Evolutionary conservation across 1,284 basidiomycete genomes (phyloP).

Genomic region (Exsudoporus floridanus): DNA sequence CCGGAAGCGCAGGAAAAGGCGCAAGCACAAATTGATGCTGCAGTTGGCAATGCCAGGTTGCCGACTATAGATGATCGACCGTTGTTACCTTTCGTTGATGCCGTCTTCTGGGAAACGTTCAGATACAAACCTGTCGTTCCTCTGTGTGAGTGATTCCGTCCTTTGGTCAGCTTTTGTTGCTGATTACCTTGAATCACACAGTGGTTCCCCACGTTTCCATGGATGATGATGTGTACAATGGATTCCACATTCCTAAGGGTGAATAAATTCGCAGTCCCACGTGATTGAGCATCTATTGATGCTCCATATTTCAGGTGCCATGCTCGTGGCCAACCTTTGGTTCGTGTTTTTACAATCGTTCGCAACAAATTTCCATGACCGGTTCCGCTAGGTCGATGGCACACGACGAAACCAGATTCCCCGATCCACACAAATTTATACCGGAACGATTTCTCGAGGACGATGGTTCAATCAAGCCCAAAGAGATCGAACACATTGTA

Average conservation of each 20-base stretch:
- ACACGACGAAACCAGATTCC: slow-evolving; percentile 12
- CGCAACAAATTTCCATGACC: neutral
- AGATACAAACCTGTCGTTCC: slow-evolving; percentile 2
- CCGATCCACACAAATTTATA: slow-evolving; percentile 11
- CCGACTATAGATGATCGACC: slow-evolving; percentile 14
- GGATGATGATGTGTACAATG: slow-evolving; percentile 6
- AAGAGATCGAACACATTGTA: neutral
- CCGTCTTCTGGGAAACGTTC: slow-evolving; percentile 13
- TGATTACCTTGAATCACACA: neutral
- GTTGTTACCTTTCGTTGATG: slow-evolving; percentile 19
- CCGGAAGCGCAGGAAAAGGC: slow-evolving; percentile 12
- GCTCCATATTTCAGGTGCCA: neutral
- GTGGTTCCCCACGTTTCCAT: slow-evolving; percentile 4
- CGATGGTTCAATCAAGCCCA: slow-evolving; percentile 10
- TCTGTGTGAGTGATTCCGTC: slow-evolving; percentile 1
- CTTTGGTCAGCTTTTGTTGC: neutral
- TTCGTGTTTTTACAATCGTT: neutral
- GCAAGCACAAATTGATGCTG: slow-evolving; percentile 17
- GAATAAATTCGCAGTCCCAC: neutral
- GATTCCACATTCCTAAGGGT: slow-evolving; percentile 19
- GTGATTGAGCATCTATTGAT: neutral
- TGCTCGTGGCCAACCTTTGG: slow-evolving; percentile 14
- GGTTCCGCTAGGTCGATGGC: slow-evolving; percentile 12
- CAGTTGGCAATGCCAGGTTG: slow-evolving; percentile 11
- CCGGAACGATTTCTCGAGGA: slow-evolving; percentile 16